phyloP scores from a whole-genome alignment of 2,329 filamentous ascomycete species.

The Diaporthe sp. region DNA sequence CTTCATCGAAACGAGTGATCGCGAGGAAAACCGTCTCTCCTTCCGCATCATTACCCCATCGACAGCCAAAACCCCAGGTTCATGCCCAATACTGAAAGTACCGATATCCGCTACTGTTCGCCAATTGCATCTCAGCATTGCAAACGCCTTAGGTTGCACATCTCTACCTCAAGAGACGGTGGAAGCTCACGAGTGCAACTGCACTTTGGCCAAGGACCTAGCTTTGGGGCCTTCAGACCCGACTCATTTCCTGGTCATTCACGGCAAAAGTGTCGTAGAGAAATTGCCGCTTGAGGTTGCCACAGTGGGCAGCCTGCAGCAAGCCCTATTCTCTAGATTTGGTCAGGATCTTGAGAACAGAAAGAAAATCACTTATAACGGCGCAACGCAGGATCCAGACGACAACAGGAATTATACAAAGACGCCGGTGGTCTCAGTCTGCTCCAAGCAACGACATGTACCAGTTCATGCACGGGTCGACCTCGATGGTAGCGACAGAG shows the following conservation, averaged over 20 bases:
- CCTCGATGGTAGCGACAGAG: not conserved
- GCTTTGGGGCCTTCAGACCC: not conserved
- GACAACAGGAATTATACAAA: not conserved
- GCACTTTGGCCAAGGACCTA: slow-evolving; percentile 1
- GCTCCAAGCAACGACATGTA: slow-evolving; percentile 22
- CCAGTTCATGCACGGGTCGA: not conserved
- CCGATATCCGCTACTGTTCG: not conserved
- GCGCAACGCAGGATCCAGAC: not conserved
- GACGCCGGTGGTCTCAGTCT: slow-evolving; percentile 21
- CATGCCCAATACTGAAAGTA: not conserved
- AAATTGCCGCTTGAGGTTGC: not conserved
- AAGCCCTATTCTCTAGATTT: not conserved
- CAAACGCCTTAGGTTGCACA: not conserved
- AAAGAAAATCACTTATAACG: slow-evolving; percentile 4
- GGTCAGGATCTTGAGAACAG: slow-evolving; percentile 7
- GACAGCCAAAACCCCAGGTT: not conserved
- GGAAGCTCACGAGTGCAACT: slow-evolving; percentile 26
- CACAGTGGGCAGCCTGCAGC: not conserved
- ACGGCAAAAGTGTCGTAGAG: slow-evolving; percentile 24
- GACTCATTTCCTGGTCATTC: slow-evolving; percentile 11
- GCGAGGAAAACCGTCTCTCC: not conserved
- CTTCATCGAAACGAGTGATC: not conserved
- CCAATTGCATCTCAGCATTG: not conserved
- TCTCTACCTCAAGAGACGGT: not conserved
- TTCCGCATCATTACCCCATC: slow-evolving; percentile 17